Evolutionary conservation across 495 filamentous ascomycete species (phyloP).

Genomic region (Penicillium paxilli): DNA sequence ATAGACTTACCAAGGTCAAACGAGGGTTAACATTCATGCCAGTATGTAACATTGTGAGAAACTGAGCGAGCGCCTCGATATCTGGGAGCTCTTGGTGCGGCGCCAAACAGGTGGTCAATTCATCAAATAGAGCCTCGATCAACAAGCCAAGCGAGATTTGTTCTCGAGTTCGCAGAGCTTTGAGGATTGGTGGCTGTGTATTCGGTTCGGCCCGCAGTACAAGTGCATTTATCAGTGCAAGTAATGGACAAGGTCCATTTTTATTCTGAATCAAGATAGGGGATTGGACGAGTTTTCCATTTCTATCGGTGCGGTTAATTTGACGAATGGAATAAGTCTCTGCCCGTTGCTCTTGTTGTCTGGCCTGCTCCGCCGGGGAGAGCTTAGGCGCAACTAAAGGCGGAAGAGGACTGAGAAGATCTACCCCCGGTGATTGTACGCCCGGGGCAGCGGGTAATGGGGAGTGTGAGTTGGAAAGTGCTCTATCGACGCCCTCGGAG

Average conservation of each 20-base stretch:
- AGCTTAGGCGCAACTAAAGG: conserved; percentile 9
- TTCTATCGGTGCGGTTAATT: conserved; percentile 58
- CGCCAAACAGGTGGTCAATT: conserved; percentile 68
- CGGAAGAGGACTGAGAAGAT: background rate
- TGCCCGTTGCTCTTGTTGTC: conserved; percentile 47
- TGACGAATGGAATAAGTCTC: conserved; percentile 74
- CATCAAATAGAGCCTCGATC: conserved; percentile 86
- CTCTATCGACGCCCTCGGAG: background rate
- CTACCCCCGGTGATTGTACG: background rate
- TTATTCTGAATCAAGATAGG: conserved; percentile 89
- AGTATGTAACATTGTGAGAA: conserved; percentile 86
- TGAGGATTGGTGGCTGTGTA: conserved; percentile 67
- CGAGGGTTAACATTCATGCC: conserved; percentile 98
- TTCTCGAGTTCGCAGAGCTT: conserved; percentile 74
- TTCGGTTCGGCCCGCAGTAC: conserved; percentile 72
- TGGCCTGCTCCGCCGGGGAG: conserved; percentile 36
- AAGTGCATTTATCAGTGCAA: conserved; percentile 92
- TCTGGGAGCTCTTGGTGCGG: conserved; percentile 70
- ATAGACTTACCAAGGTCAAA: conserved; percentile 59
- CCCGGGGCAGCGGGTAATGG: background rate
- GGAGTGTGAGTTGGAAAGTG: background rate
- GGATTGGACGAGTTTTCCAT: conserved; percentile 51
- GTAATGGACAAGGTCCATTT: conserved; percentile 90
- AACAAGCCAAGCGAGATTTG: conserved; percentile 84
- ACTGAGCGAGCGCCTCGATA: conserved; percentile 80